These are phyloP conservation scores for Pseudognaphalium luteoalbum DNA, from an alignment of 129 eudicot species.

Conservation along the genomic window DNA sequence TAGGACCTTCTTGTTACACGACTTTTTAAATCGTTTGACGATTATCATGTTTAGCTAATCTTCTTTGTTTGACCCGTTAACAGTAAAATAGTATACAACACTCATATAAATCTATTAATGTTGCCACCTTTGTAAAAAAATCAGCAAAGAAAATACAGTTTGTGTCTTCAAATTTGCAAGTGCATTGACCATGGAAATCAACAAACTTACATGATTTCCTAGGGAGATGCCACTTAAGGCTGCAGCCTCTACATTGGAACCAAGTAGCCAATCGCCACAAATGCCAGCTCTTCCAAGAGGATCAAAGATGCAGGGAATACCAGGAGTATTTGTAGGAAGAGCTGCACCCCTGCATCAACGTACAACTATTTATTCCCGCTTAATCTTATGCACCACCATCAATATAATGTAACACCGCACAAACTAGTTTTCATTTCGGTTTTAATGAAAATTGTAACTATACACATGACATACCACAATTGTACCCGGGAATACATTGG, in stretches of 20 bases:
- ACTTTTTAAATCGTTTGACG: neutral
- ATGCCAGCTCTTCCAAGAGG: constrained; percentile 95
- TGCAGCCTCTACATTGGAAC: constrained; percentile 89
- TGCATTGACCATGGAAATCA: constrained; percentile 6
- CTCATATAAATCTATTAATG: neutral
- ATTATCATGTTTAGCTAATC: neutral
- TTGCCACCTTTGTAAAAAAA: neutral
- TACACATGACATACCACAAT: constrained; percentile 57
- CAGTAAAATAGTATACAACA: neutral
- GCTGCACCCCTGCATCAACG: constrained; percentile 85
- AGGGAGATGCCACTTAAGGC: constrained; percentile 93
- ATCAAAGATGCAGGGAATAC: constrained; percentile 90
- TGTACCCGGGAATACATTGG: constrained; percentile 79
- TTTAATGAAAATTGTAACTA: neutral
- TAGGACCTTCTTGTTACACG: neutral
- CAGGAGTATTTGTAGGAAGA: constrained; percentile 91
- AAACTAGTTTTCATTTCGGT: neutral
- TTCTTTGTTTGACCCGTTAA: neutral
- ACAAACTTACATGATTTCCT: constrained; percentile 70
- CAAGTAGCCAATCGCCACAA: constrained; percentile 97
- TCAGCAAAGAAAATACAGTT: neutral
- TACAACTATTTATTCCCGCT: neutral
- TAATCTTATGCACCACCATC: neutral
- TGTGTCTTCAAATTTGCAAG: neutral
- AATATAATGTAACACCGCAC: neutral